Conservation (phyloP, 2,329 filamentous ascomycete genomes). For the Lachnellula occidentalis region DNA sequence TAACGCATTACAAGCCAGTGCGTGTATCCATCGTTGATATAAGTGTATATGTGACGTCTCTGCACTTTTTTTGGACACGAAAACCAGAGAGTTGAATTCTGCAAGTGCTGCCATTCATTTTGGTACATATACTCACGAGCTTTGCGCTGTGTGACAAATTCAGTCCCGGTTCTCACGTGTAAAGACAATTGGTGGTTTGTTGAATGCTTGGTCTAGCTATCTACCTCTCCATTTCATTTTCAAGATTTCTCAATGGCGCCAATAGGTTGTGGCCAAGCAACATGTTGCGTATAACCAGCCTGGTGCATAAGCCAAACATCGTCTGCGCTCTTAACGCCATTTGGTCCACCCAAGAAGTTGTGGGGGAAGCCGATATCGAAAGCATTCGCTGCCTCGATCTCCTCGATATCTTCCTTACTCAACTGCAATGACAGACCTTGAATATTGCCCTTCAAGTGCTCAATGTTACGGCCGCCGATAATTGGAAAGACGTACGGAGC, state of each 20-base stretch:
- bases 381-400: slow-evolving; percentile 55
- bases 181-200: not conserved
- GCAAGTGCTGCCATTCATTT: no score
- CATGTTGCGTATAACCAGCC: slow-evolving; percentile 47
- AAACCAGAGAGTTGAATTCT: no score
- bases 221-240: not conserved
- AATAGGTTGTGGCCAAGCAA: slow-evolving; percentile 32
- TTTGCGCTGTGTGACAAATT: no score
- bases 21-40: no score
- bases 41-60: no score
- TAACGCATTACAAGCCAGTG: no score
- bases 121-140: no score
- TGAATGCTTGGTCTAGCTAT: not conserved
- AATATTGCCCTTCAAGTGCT: slow-evolving; percentile 66
- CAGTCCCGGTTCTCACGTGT: no score
- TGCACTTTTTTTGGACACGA: no score
- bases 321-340: slow-evolving; percentile 32
- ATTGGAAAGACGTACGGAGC: slow-evolving; percentile 69
- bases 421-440: slow-evolving; percentile 58
- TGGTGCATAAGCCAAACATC: slow-evolving; percentile 29
- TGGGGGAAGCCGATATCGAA: slow-evolving; percentile 66
- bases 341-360: slow-evolving; percentile 48
- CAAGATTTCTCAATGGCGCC: not conserved
- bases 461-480: slow-evolving; percentile 62
- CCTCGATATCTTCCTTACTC: slow-evolving; percentile 54